A percentile compares a stretch with the other conserved stretches of the same genome.
These are phyloP conservation scores for Boletus pseudopeckii DNA, from an alignment of 768 basidiomycete genomes.

Conservation along the genomic window DNA sequence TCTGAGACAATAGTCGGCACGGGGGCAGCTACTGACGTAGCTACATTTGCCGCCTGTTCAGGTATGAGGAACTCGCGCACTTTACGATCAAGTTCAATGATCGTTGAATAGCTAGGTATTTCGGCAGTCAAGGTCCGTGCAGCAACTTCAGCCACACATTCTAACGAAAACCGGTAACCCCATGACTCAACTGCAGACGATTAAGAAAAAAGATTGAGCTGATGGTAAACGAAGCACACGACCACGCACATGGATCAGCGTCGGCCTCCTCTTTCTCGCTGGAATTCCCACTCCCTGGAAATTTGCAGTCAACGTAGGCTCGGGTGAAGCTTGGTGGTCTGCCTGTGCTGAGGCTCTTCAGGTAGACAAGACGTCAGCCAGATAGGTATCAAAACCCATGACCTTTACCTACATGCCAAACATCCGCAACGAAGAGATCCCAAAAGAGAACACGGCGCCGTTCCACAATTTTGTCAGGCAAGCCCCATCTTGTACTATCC, in stretches of 20 bases:
- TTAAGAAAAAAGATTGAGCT: neutral
- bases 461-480: conserved; percentile 61
- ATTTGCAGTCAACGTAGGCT: conserved; percentile 64
- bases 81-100: conserved; percentile 65
- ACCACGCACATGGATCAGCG: conserved; percentile 25
- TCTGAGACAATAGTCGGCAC: conserved; percentile 15
- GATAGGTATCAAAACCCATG: neutral
- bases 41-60: conserved; percentile 39
- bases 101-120: conserved; percentile 58
- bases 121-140: conserved; percentile 60
- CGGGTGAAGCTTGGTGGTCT: conserved; percentile 67
- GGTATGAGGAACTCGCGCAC: conserved; percentile 64
- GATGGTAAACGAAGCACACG: neutral
- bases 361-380: conserved; percentile 8
- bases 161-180: conserved; percentile 61
- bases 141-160: conserved; percentile 64
- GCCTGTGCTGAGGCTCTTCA: conserved; percentile 64
- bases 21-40: conserved; percentile 32
- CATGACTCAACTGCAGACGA: conserved; percentile 50
- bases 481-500: conserved; percentile 61
- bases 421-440: conserved; percentile 72
- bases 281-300: conserved; percentile 37
- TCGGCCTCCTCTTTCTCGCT: conserved; percentile 21
- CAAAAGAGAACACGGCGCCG: conserved; percentile 70
- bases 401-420: conserved; percentile 53